A percentile compares a stretch with the other conserved stretches of the same genome.
phyloP scores from a whole-genome alignment of 208 protist genomes.

The Herpetomonas samuelpessoai region DNA sequence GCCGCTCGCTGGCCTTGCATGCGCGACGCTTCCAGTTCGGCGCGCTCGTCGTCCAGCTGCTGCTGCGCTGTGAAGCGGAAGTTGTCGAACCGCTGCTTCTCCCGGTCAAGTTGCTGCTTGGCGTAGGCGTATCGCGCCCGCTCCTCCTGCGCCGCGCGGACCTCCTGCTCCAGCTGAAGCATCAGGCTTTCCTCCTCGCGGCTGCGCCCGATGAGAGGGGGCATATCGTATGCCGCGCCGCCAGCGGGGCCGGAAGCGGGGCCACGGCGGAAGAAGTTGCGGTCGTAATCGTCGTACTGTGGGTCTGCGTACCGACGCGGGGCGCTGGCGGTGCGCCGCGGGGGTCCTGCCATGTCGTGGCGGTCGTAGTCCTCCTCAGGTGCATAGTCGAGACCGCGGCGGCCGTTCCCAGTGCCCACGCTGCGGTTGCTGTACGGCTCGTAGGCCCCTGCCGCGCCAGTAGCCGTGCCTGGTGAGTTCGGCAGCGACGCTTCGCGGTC shows the following conservation, averaged over 20 bases:
- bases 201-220: constrained; percentile 4
- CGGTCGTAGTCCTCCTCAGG: constrained; percentile 12
- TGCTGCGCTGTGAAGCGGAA: constrained; percentile 53
- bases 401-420: constrained; percentile 4
- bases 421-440: constrained; percentile 1
- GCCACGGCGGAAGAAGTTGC: constrained; percentile 63
- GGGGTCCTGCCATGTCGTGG: constrained; percentile 12
- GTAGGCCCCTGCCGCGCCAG: constrained; percentile 5
- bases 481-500: background rate
- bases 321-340: constrained; percentile 12
- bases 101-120: constrained; percentile 67
- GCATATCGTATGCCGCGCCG: background rate
- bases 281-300: constrained; percentile 30
- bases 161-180: constrained; percentile 69
- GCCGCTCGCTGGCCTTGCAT: constrained; percentile 47
- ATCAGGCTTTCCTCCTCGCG: constrained; percentile 70
- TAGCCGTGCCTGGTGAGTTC: too few species aligned
- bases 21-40: constrained; percentile 33
- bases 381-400: constrained; percentile 3
- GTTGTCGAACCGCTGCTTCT: constrained; percentile 72
- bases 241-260: constrained; percentile 6
- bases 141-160: constrained; percentile 73
- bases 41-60: constrained; percentile 67
- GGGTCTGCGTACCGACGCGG: constrained; percentile 27
- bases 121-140: constrained; percentile 58